These are phyloP conservation scores for Scedosporium boydii DNA, from an alignment of 2,329 filamentous ascomycete species.

Conservation along the genomic window DNA sequence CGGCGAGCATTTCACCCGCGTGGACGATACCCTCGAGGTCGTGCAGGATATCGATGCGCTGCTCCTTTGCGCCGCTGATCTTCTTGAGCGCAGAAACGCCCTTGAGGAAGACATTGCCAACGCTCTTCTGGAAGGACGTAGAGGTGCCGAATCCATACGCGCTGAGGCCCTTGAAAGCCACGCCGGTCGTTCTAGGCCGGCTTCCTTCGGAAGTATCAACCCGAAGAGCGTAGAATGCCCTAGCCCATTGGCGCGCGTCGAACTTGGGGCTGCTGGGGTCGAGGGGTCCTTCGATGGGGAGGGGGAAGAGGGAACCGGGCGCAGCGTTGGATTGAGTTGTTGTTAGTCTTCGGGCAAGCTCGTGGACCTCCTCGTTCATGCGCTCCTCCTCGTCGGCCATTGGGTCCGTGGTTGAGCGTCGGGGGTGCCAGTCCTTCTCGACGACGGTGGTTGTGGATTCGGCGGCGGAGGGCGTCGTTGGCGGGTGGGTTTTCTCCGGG, in stretches of 20 bases:
- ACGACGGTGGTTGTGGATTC: background rate
- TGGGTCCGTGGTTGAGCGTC: background rate
- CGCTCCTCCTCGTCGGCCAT: background rate
- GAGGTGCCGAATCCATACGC: constrained; percentile 31
- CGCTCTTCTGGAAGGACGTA: constrained; percentile 31
- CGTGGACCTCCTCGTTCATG: constrained; percentile 14
- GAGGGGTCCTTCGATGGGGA: constrained; percentile 17
- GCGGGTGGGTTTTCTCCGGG: background rate
- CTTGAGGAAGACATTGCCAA: constrained; percentile 25
- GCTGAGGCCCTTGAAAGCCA: constrained; percentile 32
- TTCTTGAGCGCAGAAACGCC: constrained; percentile 18
- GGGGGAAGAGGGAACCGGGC: constrained; percentile 18
- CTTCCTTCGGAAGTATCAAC: constrained; percentile 16
- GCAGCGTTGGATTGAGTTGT: constrained; percentile 16
- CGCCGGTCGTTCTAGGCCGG: constrained; percentile 21
- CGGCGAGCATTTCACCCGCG: constrained; percentile 46
- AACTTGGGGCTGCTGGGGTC: constrained; percentile 30
- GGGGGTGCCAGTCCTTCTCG: background rate
- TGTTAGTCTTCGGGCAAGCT: constrained; percentile 20
- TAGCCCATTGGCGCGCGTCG: constrained; percentile 32
- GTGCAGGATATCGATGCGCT: constrained; percentile 38
- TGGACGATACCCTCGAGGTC: constrained; percentile 43
- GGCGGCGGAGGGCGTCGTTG: background rate
- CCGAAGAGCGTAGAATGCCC: constrained; percentile 21
- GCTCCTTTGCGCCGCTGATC: constrained; percentile 15